Percentiles rank a stretch among this genome's conserved stretches.
Conservation (phyloP, 179 eudicot genomes). For the Drosera spatulata region DNA sequence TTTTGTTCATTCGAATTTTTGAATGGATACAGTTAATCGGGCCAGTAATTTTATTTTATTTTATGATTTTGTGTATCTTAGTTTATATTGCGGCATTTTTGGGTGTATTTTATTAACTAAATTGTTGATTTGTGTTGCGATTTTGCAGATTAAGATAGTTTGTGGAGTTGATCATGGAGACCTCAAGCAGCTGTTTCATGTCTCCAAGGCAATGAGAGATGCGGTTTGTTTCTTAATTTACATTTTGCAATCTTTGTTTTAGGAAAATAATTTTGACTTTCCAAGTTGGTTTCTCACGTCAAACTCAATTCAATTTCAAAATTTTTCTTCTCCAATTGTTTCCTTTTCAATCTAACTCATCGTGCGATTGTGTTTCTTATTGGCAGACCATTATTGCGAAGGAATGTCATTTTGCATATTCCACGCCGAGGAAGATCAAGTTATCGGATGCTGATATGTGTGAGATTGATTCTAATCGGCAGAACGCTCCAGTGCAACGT, state of each 20-base stretch:
- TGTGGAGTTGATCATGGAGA: constrained; percentile 90
- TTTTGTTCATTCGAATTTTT: no score
- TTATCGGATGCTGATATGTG: no score
- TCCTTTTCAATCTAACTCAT: neutral
- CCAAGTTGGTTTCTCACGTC: no score
- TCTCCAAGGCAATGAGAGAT: constrained; percentile 53
- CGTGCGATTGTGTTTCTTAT: neutral
- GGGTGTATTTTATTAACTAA: neutral
- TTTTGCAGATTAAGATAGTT: constrained; percentile 50
- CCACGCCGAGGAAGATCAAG: constrained; percentile 42
- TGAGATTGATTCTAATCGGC: no score
- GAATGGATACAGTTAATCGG: no score
- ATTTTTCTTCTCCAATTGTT: no score
- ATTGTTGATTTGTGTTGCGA: neutral
- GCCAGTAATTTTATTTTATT: neutral
- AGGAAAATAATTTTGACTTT: no score
- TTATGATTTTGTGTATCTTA: neutral
- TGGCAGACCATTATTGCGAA: constrained; percentile 54
- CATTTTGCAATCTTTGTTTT: no score
- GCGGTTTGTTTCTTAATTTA: constrained; percentile 39
- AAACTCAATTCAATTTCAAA: no score
- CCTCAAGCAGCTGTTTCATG: constrained; percentile 56
- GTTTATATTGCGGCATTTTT: constrained; percentile 5
- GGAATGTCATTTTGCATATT: constrained; percentile 52
- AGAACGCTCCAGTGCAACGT: constrained; percentile 47